Base-by-base conservation (phyloP, 2,329 filamentous ascomycete species). In the Cucurbitaria berberidis region DNA sequence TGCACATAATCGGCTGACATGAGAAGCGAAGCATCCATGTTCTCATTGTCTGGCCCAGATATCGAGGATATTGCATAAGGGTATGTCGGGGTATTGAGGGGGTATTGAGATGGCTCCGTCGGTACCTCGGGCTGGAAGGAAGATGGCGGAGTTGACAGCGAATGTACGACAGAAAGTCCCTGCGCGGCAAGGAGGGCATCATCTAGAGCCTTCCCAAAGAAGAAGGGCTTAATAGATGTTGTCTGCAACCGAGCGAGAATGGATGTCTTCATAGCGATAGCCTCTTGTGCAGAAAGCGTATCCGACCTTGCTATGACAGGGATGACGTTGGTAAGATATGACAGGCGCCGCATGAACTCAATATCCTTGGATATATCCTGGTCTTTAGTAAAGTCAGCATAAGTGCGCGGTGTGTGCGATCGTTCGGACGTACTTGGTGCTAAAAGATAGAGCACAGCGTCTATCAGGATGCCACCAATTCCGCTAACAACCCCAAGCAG, bases 1-100 rank as follows among this genome's bases (percentile, higher is more conserved):
- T 91, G 88, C 13, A 95, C 80, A 69, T 97, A 98, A 66, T 95
- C 90, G 1, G 93, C 88, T 50, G 88, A 92, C 93, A 98, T 98
- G 16, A 98, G 82, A 0, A 96, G 80, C 66, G 91, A 96, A 16
- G 93, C 93, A 72, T 98, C 93, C 88, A 98, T 96, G 38, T 83
- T 86, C 34, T 96, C 91, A 55, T 86, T 78, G 65, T 97, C 91
- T 19, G 84, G 84, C 1, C 83, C 85, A 21, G 84, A 80, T 11
- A 84, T 84, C 18, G 89, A 95, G 1, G 93, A 97, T 18, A 96
- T 82, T 0, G 90, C 86, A 68, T 90, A 96, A 88, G 85, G 53
- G 78, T 78, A 66, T 10, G 71, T 75, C 18, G 71, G 66, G n/a
- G 59, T 61, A 15, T 58, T 55, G 35, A 74, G 72, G 6, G 70